These are phyloP conservation scores for Paratinospora sagittata DNA, from an alignment of 164 flowering plant genomes.

Conservation along the genomic window DNA sequence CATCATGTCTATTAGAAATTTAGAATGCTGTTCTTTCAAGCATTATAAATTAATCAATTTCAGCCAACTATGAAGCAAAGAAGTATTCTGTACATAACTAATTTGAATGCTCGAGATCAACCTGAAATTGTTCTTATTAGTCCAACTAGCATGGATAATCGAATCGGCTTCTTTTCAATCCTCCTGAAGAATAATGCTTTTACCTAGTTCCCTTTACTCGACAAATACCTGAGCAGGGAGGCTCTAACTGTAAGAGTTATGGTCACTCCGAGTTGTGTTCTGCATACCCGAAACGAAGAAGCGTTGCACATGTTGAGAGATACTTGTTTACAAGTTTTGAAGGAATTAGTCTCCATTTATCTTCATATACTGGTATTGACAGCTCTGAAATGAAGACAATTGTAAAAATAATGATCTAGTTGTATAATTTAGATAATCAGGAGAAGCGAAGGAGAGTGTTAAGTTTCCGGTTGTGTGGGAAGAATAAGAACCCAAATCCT, in stretches of 20 bases:
- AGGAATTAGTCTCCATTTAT: neutral
- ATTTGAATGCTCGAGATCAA: neutral
- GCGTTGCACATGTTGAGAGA: neutral
- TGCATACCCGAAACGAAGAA: neutral
- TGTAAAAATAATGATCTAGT: neutral
- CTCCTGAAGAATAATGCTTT: neutral
- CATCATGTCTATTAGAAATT: neutral
- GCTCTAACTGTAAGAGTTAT: neutral
- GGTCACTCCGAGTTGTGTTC: neutral
- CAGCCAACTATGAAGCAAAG: neutral
- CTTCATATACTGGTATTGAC: too few relatives aligned
- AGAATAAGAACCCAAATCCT: neutral
- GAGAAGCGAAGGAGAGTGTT: neutral
- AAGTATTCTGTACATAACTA: neutral
- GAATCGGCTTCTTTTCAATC: neutral
- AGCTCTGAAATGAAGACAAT: neutral
- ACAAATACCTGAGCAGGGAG: slow-evolving; percentile 20
- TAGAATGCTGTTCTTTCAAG: neutral
- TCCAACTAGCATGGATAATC: neutral
- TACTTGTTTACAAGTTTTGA: neutral
- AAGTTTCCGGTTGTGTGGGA: neutral
- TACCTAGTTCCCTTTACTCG: slow-evolving; percentile 9
- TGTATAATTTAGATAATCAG: neutral
- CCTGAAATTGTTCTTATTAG: neutral
- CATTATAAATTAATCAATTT: neutral